A percentile compares a stretch with the other conserved stretches of the same genome.
Evolutionary conservation across 352 stramenopile species (phyloP).

Genomic region (Phytophthora boehmeriae): DNA sequence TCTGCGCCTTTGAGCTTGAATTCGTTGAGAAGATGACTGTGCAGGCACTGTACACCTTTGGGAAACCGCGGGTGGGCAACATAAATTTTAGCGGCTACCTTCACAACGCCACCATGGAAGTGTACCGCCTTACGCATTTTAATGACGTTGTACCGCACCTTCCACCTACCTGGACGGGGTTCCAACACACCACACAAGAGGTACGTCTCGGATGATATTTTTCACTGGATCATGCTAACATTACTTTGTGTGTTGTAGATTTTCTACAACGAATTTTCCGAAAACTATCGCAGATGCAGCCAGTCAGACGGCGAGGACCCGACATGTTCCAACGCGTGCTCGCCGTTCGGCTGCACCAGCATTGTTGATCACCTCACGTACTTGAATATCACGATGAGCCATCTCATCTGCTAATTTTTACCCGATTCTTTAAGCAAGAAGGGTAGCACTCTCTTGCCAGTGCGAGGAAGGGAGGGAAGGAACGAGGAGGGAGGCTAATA

Average conservation of each 20-base stretch:
- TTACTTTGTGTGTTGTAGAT: constrained; percentile 43
- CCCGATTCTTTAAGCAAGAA: not conserved
- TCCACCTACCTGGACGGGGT: constrained; percentile 77
- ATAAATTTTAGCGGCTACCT: constrained; percentile 62
- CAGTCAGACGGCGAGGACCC: constrained; percentile 66
- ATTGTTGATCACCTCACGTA: constrained; percentile 88
- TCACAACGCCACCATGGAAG: constrained; percentile 55
- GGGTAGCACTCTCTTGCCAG: not conserved
- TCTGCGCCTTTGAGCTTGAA: constrained; percentile 79
- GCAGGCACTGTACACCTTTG: constrained; percentile 70
- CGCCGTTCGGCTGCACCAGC: constrained; percentile 76
- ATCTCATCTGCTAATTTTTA: constrained; percentile 76
- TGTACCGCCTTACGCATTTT: constrained; percentile 81
- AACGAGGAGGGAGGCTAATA: too few species aligned
- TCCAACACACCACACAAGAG: constrained; percentile 76
- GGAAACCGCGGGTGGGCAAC: constrained; percentile 80
- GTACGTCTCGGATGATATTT: constrained; percentile 23
- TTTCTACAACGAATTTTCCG: constrained; percentile 84
- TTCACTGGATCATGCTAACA: not conserved
- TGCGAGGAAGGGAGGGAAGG: too few species aligned
- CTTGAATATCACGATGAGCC: constrained; percentile 89
- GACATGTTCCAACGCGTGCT: constrained; percentile 72
- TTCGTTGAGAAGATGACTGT: constrained; percentile 66
- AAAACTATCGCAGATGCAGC: constrained; percentile 63
- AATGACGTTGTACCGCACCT: constrained; percentile 80